Evolutionary conservation across 2,329 filamentous ascomycete genomes (phyloP).

Genomic region (Corinectria fuckeliana): DNA sequence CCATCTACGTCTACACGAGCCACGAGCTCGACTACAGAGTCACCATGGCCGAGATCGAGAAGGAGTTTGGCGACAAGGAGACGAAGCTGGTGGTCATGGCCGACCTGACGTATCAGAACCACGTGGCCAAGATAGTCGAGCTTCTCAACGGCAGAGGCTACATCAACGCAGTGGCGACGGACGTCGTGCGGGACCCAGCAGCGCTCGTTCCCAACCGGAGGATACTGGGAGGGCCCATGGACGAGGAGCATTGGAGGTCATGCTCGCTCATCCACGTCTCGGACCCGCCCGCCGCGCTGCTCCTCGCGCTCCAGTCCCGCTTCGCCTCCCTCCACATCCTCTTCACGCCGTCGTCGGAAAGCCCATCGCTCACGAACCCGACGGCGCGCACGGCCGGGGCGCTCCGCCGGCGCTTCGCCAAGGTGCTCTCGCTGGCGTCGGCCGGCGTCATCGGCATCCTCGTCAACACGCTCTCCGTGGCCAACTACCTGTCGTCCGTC

Average conservation of each 20-base stretch:
- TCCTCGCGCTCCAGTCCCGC: constrained; percentile 85
- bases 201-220: constrained; percentile 85
- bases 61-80: constrained; percentile 69
- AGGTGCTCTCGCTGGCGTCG: constrained; percentile 80
- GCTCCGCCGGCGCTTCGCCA: constrained; percentile 86
- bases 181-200: constrained; percentile 77
- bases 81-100: constrained; percentile 81
- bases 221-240: constrained; percentile 54
- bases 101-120: constrained; percentile 84
- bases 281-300: constrained; percentile 78
- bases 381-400: constrained; percentile 56
- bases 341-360: constrained; percentile 64
- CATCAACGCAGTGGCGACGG: constrained; percentile 69
- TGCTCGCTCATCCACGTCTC: constrained; percentile 87
- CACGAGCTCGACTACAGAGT: constrained; percentile 69
- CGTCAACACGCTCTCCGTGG: constrained; percentile 92
- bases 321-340: constrained; percentile 82
- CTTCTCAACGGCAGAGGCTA: constrained; percentile 71
- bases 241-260: constrained; percentile 59
- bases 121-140: constrained; percentile 66
- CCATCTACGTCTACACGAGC: constrained; percentile 88
- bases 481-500: constrained; percentile 86
- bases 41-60: constrained; percentile 65
- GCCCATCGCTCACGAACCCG: constrained; percentile 54
- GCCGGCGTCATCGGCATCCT: constrained; percentile 90